Base-by-base conservation (phyloP, 1,284 basidiomycete genomes). In the Malassezia globosa region DNA sequence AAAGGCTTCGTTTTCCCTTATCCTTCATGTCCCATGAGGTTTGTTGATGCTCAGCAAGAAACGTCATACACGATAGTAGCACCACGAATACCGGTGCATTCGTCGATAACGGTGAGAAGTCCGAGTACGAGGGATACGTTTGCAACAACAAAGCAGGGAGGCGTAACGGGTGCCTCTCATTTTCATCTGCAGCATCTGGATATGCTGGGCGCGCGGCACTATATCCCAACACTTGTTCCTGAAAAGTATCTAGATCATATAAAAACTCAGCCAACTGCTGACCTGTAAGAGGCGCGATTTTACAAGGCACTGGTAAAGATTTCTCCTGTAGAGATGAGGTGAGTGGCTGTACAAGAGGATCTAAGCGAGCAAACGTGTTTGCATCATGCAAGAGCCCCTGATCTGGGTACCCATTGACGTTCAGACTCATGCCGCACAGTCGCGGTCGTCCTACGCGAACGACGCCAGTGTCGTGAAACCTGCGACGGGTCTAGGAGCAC, bases 121-220 rank as follows among this genome's bases (percentile, higher is more conserved):
- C 53, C 22, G 58, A 54, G 24, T 52, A 53, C 4, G 63, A 65
- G 13, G 51, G 23, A 40, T 56, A 55, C 24, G 64, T 58, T n/a
- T 59, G 53, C 47, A 69, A 63, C 38, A 63, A 37, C 5, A 43
- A 39, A 26, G 63, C 60, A 16, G 66, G 66, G 36, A 69, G 61
- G 33, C 64, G 55, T 33, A 55, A 46, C n/a, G 64, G 63, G 37
- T 64, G 64, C 37, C 46, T 54, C 21, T 54, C 55, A 22, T 27
- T 38, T n/a, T 56, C 46, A 19, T 58, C 33, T 23, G 53, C 49
- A 14, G 58, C 58, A 13, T 37, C 42, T 8, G 63, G 52, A 26
- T 63, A 41, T 19, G 58, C 56, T 7, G 64, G 61, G 14, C 57
- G 55, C 10, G 55, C 34, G 4, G 60, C 59, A 14, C 57, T 51